Evolutionary conservation across 2,329 filamentous ascomycete genomes (phyloP), one percentile per base, ranked within the genome.

Genomic region (Epichloe brachyelytri): DNA sequence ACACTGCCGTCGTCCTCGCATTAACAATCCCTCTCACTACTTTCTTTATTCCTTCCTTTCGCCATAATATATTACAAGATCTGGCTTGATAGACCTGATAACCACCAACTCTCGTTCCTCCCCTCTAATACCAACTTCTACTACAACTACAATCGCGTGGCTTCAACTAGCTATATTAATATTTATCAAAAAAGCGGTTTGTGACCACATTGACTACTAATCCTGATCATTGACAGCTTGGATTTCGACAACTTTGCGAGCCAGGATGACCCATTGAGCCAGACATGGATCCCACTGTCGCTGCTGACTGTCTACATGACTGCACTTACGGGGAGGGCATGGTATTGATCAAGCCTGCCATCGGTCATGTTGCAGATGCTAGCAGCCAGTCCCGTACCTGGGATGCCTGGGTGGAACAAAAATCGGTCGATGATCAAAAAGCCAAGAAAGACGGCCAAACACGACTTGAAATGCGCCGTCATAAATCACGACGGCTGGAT

Each of bases 261-360:
- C 48, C 57, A 62, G 49, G 40, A 75, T 75, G 72, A 64, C 71
- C 50, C 70, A 68, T 56, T 49, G 78, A 82, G 57, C 74, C 82
- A 61, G 76, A 77, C 65, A 64, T 72, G 51, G 66, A 72, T 53
- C 60, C 70, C 44, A 60, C 68, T 50, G 63, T 69, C 53, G 61
- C 69, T 45, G 69, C 75, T 58, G 71, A 75, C 46, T 69, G 76
- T 17, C 80, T 83, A 63, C 75, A 80, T 49, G 79, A 82, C 59
- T 85, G 83, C 72, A 70, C 82, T 58, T 85, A 83, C 57, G 84
- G 84, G 52, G 79, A 80, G 50, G 85, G 84, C 56, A 88, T 86
- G 83, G 79, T 77, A 3, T 75, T 87, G 61, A 80, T 86, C 67
- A 86, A 85, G 63, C 78, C 80, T 50, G 74, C 72, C 50, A 64